Evolutionary conservation across 1,139 yeast genomes (phyloP).

Genomic region (Hemisphaericaspora xylanilytica): DNA sequence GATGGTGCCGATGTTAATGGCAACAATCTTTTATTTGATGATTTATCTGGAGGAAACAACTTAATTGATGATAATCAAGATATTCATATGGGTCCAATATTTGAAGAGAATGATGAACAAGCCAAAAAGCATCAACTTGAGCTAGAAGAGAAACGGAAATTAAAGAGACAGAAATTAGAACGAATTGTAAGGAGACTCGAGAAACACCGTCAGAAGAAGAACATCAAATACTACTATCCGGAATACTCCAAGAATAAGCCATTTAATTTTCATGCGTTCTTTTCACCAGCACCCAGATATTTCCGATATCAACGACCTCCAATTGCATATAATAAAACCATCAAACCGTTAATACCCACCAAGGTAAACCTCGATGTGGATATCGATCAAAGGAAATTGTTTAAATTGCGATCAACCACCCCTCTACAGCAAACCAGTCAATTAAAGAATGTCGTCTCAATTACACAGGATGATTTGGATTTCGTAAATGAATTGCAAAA

Average conservation of each 20-base stretch:
- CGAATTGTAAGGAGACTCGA: slow-evolving; percentile 34
- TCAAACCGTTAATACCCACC: slow-evolving; percentile 62
- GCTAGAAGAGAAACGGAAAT: slow-evolving; percentile 19
- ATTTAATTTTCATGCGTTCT: slow-evolving; percentile 64
- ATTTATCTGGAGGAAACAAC: slow-evolving; percentile 17
- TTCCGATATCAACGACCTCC: slow-evolving; percentile 54
- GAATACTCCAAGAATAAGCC: slow-evolving; percentile 55
- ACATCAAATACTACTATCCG: slow-evolving; percentile 57
- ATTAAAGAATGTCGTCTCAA: slow-evolving; percentile 16
- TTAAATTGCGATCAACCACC: slow-evolving; percentile 27
- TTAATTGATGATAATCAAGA: slow-evolving; percentile 21
- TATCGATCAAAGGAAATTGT: slow-evolving; percentile 43
- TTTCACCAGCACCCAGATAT: slow-evolving; percentile 60
- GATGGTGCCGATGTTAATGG: slow-evolving; percentile 8
- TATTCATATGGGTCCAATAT: slow-evolving; percentile 36
- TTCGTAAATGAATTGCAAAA: slow-evolving; percentile 28
- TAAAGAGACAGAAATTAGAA: slow-evolving; percentile 26
- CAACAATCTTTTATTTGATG: slow-evolving; percentile 16
- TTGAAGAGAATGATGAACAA: slow-evolving; percentile 26
- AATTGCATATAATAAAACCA: slow-evolving; percentile 31
- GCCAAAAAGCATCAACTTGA: slow-evolving; percentile 22
- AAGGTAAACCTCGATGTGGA: slow-evolving; percentile 49
- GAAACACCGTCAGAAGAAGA: slow-evolving; percentile 30
- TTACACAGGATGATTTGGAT: slow-evolving; percentile 28
- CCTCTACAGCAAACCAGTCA: background rate